Evolutionary conservation across 2,329 filamentous ascomycete genomes (phyloP), one percentile per base, ranked within the genome.

Genomic region (Fusarium sp.): DNA sequence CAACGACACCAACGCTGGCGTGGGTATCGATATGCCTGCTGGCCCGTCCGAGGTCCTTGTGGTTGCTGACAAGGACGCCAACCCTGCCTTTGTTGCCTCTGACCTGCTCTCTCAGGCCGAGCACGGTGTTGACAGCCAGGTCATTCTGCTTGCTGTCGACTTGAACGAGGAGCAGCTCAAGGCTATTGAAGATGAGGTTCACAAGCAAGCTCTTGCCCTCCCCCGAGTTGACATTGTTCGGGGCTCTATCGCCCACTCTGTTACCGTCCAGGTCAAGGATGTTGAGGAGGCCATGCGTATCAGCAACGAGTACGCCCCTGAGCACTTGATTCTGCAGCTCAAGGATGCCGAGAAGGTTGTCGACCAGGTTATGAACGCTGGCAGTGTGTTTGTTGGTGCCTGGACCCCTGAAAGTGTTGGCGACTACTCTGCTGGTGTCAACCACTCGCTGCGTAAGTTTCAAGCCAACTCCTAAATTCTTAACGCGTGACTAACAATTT

Each of bases 321-420:
- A 99, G 86, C 97, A 99, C 85, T 85, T 99, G 81, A 99, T 99
- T 77, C 87, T 99, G 57, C 97, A 98, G 83, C 85, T 98, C 56
- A 88, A 92, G 74, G 88, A 97, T 74, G 93, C 97, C 8, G 91
- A 93, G 77, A 87, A 89, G 68, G 88, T 92, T 4, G 92, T 97
- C 1, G 91, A 94, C 39, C 85, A 92, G 82, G 95, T 99, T 27
- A 90, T 95, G 85, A 98, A 99, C 78, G 97, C 97, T 3, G 97
- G 97, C 20, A 98, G 95, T 81, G 95, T 99, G 8, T 99, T 99
- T 82, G 92, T 98, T 74, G 97, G 97, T 11, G 89, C 93, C 75
- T 99, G 97, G 97, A 98, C 97, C 0, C 97, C 97, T 7, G 97
- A 99, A 85, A 97, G 94, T 82, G 97, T 99, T 4, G 97, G 97